Evolutionary conservation across 2,329 filamentous ascomycete genomes (phyloP), one percentile per base, ranked within the genome.

Genomic region (Hymenoscyphus occultus): DNA sequence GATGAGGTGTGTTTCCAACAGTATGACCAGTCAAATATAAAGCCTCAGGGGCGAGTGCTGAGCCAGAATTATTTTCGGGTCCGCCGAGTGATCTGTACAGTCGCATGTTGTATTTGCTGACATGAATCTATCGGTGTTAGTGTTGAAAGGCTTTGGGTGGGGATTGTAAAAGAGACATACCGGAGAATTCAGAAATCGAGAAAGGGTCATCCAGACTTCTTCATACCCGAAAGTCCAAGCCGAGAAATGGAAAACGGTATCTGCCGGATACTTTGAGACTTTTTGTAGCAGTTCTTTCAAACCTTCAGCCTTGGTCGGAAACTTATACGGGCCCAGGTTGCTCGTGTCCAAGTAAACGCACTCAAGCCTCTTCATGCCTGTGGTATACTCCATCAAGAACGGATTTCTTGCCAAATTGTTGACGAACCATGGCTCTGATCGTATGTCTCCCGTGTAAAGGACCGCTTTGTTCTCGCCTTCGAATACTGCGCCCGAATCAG

Each of bases 181-280:
- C 73, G 82, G 83, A 2, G 88, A 89, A 5, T 85, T 78, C 0
- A 97, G 79, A 12, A 87, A 85, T 28, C 87, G 84, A 0, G 92
- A 88, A 0, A 98, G 78, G 0, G 92, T 90, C 65, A 93, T 80
- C 93, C 93, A 97, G 0, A 97, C 92, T 61, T 96, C 90, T 75
- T 98, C 93, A 68, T 97, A 97, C 0, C 91, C 91, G 74, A 95
- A 95, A 0, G 94, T 97, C 93, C 93, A 97, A 0, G 92, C 86
- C 64, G 93, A 86, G 57, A 98, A 83, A 75, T 96, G 90, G 72
- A 97, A 97, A 0, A 90, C 76, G 0, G 92, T 96, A 48, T 92
- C 85, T 1, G 80, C 67, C 0, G 93, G 89, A 74, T 94, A 96
- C 31, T 78, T 74, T 0, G 79, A 76, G 0, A 97, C 82, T 69